Percentiles rank a stretch among this genome's conserved stretches.
These are phyloP conservation scores for Ceratocystis smalleyi DNA, from an alignment of 2,329 filamentous ascomycete species.

Conservation along the genomic window DNA sequence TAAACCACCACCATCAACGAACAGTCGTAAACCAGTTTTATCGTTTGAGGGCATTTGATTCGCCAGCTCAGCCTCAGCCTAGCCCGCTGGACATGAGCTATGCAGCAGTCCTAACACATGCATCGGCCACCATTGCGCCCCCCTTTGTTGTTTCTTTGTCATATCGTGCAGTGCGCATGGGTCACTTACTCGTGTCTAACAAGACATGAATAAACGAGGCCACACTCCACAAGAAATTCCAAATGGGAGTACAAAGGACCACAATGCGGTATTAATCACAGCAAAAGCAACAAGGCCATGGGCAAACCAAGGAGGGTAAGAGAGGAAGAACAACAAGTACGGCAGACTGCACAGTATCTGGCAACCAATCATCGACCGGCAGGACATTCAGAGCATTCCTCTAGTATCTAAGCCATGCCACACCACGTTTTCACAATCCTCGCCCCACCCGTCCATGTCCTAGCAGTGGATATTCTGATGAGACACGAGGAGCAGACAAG, in stretches of 20 bases:
- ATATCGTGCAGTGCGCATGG: not conserved
- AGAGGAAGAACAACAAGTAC: not conserved
- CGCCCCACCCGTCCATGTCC: not conserved
- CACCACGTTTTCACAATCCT: not conserved
- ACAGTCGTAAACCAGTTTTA: not conserved
- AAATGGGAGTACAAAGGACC: not conserved
- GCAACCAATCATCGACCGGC: not conserved
- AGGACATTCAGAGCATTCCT: not conserved
- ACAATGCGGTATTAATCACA: not conserved
- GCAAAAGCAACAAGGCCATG: not conserved
- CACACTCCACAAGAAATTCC: not conserved
- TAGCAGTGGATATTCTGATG: slow-evolving; percentile 7
- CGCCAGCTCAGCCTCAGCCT: not conserved
- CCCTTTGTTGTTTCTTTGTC: not conserved
- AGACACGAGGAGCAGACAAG: not conserved
- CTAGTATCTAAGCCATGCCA: too few relatives aligned
- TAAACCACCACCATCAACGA: not conserved
- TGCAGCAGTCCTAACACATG: not conserved
- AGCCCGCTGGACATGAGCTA: not conserved
- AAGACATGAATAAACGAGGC: slow-evolving; percentile 5
- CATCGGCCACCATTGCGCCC: not conserved
- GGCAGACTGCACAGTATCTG: not conserved
- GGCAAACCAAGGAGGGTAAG: not conserved
- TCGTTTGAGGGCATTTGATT: slow-evolving; percentile 1
- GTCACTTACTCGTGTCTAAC: not conserved